Base-by-base conservation (phyloP, 2,329 filamentous ascomycete species). In the Alternaria sp. region DNA sequence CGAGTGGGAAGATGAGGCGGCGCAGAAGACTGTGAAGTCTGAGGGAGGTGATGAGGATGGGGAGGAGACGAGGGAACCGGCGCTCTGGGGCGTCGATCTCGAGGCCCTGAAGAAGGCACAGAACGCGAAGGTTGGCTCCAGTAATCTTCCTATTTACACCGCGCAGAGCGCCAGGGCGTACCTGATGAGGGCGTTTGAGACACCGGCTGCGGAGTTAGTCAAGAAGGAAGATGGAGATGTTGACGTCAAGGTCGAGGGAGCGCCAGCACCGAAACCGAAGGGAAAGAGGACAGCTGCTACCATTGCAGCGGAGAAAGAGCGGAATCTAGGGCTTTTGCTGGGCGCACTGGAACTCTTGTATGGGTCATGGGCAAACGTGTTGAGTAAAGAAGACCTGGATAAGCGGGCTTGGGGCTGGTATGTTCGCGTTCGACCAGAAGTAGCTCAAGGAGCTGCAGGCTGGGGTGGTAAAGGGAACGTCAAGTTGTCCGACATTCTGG, bases 331-430 rank as follows among this genome's bases (percentile, higher is more conserved):
- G 0, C 81, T 90, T 59, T 78, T 96, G 4, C 83, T 97, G 0
- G 90, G 88, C 4, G 89, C 91, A 0, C 81, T 97, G 60, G 87
- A 93, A 65, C 76, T 93, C 19, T 77, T 96, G 1, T 93, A 89
- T 71, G 83, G 86, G 50, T 95, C 92, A 64, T 97, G 93, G 93
- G 84, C 86, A 1, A 80, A 83, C n/a, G 85, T 88, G 28, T 77
- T 96, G 32, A 84, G 80, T 25, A 80, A 81, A 5, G 83, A 86
- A 15, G 92, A 97, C 71, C 82, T 97, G 56, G 92, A 97, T 75
- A 85, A 86, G 65, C 86, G 89, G 62, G 91, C 92, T 17, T 96
- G 93, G 92, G 83, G 83, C 11, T 97, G 93, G 93, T 97, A 97
- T 79, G 83, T 91, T 2, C 85, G 87, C 21, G 88, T 94, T 19